Evolutionary conservation across 176 grass and related monocot genomes (phyloP).

Genomic region (Oryza longistaminata): DNA sequence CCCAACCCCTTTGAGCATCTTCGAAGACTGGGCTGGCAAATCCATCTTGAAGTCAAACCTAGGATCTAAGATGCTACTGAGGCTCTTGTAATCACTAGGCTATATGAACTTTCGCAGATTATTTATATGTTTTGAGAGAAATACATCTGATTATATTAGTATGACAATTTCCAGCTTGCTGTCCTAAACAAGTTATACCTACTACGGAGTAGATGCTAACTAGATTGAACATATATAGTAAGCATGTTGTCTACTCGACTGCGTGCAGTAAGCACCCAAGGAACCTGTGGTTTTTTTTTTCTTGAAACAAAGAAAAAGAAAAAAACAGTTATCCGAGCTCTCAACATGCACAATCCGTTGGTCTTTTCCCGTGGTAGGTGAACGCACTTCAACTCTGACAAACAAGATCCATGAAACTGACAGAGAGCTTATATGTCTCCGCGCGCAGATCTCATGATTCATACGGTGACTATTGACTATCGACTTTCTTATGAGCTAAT

Average conservation of each 20-base stretch:
- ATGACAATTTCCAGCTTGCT: background rate
- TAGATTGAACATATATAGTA: too few relatives aligned
- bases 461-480: background rate
- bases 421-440: background rate
- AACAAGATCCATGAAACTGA: background rate
- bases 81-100: too few relatives aligned
- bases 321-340: too few relatives aligned
- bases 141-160: background rate
- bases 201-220: background rate
- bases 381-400: background rate
- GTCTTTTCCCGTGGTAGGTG: background rate
- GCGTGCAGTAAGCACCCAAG: too few relatives aligned
- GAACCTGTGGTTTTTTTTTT: too few relatives aligned
- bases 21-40: too few relatives aligned
- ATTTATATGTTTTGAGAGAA: too few relatives aligned
- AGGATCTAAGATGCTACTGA: too few relatives aligned
- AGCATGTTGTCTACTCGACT: too few relatives aligned
- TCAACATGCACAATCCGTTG: background rate
- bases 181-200: background rate
- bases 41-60: too few relatives aligned
- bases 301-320: too few relatives aligned
- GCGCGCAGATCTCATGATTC: background rate
- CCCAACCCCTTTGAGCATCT: too few relatives aligned
- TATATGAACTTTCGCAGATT: background rate
- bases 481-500: background rate